Conservation (phyloP, 2,329 filamentous ascomycete genomes). For the Clonostachys solani region DNA sequence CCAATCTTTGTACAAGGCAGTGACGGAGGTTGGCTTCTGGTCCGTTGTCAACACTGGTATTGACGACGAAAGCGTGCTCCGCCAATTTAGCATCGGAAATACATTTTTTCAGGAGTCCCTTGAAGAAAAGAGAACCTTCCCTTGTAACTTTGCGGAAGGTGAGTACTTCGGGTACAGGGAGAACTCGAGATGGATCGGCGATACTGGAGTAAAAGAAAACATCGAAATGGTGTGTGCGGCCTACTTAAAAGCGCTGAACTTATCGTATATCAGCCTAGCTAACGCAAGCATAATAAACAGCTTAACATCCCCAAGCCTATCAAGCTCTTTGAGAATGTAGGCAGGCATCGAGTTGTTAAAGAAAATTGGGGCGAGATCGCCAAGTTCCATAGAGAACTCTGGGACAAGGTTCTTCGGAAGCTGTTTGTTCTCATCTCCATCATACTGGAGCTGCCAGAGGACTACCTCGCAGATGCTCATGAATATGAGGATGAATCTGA, state of each 20-base stretch:
- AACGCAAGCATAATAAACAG: conserved; percentile 30
- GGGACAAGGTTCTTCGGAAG: conserved; percentile 14
- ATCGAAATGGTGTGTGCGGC: neutral
- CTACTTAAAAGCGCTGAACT: neutral
- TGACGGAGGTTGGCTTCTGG: conserved; percentile 40
- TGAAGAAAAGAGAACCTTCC: conserved; percentile 38
- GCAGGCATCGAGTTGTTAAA: conserved; percentile 28
- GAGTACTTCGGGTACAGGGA: conserved; percentile 43
- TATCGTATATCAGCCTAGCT: neutral
- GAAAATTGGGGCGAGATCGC: conserved; percentile 42
- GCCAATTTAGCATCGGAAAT: conserved; percentile 48
- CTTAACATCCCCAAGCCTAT: conserved; percentile 51
- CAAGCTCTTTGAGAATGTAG: conserved; percentile 24
- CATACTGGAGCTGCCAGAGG: conserved; percentile 48
- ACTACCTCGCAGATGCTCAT: conserved; percentile 47
- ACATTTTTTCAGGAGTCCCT: conserved; percentile 45
- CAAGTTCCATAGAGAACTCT: conserved; percentile 33
- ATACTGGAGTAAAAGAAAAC: neutral
- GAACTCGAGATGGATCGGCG: neutral
- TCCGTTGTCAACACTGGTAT: conserved; percentile 51
- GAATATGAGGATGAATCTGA: conserved; percentile 45
- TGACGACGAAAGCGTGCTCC: conserved; percentile 43
- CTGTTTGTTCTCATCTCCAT: conserved; percentile 28
- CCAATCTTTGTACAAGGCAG: conserved; percentile 45
- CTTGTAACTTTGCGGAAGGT: conserved; percentile 32